Base-by-base conservation (phyloP, 2,329 filamentous ascomycete genomes). In the Immersiporthe knoxdaviesiana region DNA sequence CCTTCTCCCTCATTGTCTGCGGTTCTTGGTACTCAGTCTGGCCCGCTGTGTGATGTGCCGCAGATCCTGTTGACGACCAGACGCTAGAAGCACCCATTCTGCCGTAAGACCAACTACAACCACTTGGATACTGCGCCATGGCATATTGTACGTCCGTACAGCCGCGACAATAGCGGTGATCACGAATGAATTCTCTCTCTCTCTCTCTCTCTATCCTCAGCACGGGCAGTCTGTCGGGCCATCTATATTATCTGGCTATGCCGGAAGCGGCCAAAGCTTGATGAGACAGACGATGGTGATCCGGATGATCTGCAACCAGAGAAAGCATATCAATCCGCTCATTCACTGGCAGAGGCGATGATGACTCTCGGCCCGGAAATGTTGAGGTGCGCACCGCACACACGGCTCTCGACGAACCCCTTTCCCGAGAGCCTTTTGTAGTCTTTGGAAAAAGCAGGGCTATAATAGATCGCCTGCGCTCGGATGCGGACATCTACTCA, bases 21-120 rank as follows among this genome's bases (percentile, higher is more conserved):
- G 3, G 12, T 58, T 54, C 24, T 44, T 63, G 63, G 63, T 39
- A 41, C 41, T 62, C 37, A 37, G 27, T 39, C 54, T 47, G 44
- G 58, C 54, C 47, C 67, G 56, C 30, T 35, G 67, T 69, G 63
- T 73, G 72, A 73, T 73, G 70, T 56, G 65, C 72, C 59, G 70
- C 65, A 64, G 67, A 72, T 71, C 72, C 67, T 64, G 72, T 65
- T 66, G n/a, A 30, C 50, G 65, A 54, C 56, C 54, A 67, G 61
- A 68, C 56, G 62, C 65, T 52, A 56, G 35, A 68, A 69, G 71
- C 66, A 69, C 65, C 62, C 44, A 8, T 27, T 24, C 14, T 30
- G n/a, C 50, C 50, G 24, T n/a, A 27, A 27, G 44, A 27, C 11
- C 50, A 54, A 27, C n/a, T n/a, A n/a, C 50, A 27, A 3, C 1